Evolutionary conservation across 164 flowering plant species (phyloP).

Genomic region (Chimonanthus praecox): DNA sequence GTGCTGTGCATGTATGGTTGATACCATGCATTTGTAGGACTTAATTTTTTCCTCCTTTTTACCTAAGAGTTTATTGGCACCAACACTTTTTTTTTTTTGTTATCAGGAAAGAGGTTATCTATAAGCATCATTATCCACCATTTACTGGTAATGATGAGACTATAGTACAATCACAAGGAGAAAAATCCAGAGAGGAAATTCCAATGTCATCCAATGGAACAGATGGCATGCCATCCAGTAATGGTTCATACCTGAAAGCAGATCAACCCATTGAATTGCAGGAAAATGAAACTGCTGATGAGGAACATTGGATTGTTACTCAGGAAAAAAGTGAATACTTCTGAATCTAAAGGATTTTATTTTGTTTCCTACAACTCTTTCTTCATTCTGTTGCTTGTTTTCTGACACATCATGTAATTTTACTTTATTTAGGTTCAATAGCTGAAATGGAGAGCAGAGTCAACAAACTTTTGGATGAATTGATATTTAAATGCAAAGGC

Average conservation of each 20-base stretch:
- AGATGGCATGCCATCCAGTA: conserved; percentile 6
- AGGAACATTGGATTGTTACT: conserved; percentile 15
- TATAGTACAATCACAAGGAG: conserved; percentile 30
- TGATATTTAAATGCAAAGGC: conserved; percentile 37
- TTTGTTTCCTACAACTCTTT: neutral
- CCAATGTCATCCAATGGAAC: conserved; percentile 10
- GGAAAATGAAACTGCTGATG: conserved; percentile 36
- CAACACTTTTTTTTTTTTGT: neutral
- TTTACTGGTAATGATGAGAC: conserved; percentile 12
- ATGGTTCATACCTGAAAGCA: conserved; percentile 6
- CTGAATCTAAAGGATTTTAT: neutral
- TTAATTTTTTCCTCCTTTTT: neutral
- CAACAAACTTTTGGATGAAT: conserved; percentile 39
- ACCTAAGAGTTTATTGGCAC: neutral
- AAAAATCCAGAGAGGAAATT: conserved; percentile 18
- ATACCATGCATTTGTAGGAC: no score
- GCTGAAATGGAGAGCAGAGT: conserved; percentile 23
- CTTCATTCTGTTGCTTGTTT: neutral
- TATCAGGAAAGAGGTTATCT: conserved; percentile 37
- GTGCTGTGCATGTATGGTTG: neutral
- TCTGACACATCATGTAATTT: neutral
- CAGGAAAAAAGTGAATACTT: conserved; percentile 5
- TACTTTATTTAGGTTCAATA: conserved; percentile 29
- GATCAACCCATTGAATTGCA: conserved; percentile 13
- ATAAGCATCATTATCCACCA: conserved; percentile 31